Conservation (phyloP, 2,329 filamentous ascomycete species). For the Neopestalotiopsis rosae region DNA sequence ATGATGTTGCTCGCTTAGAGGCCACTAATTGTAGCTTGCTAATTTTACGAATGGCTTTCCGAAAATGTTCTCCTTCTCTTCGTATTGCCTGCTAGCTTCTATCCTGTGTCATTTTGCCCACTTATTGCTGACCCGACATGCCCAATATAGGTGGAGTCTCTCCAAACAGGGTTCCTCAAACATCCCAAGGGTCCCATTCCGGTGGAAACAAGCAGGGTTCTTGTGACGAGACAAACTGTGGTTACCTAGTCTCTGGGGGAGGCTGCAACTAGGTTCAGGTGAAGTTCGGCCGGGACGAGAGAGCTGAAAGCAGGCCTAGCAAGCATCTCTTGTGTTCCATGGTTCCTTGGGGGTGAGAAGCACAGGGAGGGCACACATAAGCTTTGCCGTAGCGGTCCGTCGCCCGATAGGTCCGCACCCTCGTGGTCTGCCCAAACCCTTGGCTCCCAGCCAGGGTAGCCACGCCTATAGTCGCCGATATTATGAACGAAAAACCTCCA, state of each 20-base stretch:
- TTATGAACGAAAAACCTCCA: not conserved
- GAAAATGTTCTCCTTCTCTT: not conserved
- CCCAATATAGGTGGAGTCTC: constrained; percentile 1
- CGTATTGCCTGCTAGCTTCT: not conserved
- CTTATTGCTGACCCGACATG: constrained; percentile 2
- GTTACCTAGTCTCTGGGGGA: constrained; percentile 3
- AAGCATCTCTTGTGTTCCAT: not conserved
- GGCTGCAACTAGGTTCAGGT: not conserved
- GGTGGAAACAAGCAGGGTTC: constrained; percentile 18
- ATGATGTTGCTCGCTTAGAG: not conserved
- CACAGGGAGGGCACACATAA: not conserved
- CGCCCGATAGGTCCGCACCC: not conserved
- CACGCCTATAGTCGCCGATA: not conserved
- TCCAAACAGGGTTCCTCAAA: constrained; percentile 11
- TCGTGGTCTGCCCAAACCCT: not conserved
- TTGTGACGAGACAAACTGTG: not conserved
- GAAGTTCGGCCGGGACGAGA: not conserved
- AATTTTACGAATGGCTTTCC: constrained; percentile 1
- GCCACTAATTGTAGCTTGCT: not conserved
- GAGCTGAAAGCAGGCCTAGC: not conserved
- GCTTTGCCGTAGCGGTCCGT: not conserved
- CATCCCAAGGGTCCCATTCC: constrained; percentile 20
- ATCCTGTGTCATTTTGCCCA: constrained; percentile 6
- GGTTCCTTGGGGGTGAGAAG: not conserved
- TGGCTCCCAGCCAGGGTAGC: not conserved